A percentile compares a stretch with the other conserved stretches of the same genome.
Evolutionary conservation across 306 rosid genomes (phyloP).

Genomic region (Vigna radiata): DNA sequence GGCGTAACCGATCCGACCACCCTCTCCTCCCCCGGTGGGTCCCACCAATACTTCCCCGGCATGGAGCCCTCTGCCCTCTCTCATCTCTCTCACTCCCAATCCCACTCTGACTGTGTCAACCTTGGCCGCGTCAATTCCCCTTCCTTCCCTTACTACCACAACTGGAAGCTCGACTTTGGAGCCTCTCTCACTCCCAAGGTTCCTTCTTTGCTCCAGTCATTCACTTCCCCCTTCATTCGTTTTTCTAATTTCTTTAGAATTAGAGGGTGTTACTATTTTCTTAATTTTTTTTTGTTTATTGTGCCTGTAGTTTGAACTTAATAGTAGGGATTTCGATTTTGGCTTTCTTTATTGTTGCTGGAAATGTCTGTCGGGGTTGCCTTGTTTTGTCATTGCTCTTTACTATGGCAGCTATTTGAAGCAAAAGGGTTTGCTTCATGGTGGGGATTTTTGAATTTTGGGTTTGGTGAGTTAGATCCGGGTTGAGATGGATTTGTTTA

Average conservation of each 20-base stretch:
- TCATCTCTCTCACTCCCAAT: slow-evolving; percentile 49
- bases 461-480: slow-evolving; percentile 27
- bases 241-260: not conserved
- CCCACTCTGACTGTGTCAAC: slow-evolving; percentile 65
- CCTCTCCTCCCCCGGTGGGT: slow-evolving; percentile 78
- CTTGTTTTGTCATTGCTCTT: not conserved
- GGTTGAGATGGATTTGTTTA: not conserved
- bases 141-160: slow-evolving; percentile 76
- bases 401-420: not conserved
- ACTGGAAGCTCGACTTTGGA: slow-evolving; percentile 78
- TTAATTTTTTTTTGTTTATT: not conserved
- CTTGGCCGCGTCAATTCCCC: slow-evolving; percentile 76
- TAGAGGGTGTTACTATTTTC: not conserved
- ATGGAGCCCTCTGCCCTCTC: slow-evolving; percentile 88
- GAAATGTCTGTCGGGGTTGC: not conserved
- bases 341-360: not conserved
- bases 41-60: slow-evolving; percentile 78
- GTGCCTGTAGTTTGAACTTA: not conserved
- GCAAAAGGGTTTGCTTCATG: slow-evolving; percentile 10
- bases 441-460: slow-evolving; percentile 12
- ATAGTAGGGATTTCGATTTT: not conserved
- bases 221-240: not conserved
- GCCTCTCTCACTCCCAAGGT: slow-evolving; percentile 89
- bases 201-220: not conserved
- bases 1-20: slow-evolving; percentile 82